These are phyloP conservation scores for Desmodesmus armatus DNA, from an alignment of 139 green algal species.

Conservation along the genomic window DNA sequence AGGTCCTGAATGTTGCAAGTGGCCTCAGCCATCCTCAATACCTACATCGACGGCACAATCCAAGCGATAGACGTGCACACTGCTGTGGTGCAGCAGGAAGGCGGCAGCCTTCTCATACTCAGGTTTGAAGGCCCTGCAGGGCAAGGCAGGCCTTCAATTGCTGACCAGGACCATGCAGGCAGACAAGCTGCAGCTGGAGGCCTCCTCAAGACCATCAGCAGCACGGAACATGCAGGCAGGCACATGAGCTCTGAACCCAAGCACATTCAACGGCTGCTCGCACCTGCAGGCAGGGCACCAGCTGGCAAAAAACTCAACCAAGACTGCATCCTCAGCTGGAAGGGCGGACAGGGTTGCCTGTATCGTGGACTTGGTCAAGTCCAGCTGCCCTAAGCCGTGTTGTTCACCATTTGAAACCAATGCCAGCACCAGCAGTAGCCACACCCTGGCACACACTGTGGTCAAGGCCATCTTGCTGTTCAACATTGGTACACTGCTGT, in stretches of 20 bases:
- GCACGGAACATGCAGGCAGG: not conserved
- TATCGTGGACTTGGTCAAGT: slow-evolving; percentile 17
- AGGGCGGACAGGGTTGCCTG: slow-evolving; percentile 4
- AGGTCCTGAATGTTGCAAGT: not conserved
- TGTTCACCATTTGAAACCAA: too few species aligned
- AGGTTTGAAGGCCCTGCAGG: slow-evolving; percentile 33
- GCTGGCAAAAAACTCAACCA: slow-evolving; percentile 36
- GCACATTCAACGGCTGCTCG: not conserved
- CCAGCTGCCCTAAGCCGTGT: too few species aligned
- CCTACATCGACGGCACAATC: slow-evolving; percentile 36
- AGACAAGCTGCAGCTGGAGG: not conserved
- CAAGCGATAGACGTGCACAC: not conserved
- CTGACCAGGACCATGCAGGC: not conserved
- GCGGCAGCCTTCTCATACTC: slow-evolving; percentile 42
- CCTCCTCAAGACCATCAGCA: not conserved
- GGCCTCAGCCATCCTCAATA: not conserved
- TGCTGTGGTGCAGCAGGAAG: not conserved
- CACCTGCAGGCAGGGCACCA: slow-evolving; percentile 43
- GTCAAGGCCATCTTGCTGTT: too few species aligned
- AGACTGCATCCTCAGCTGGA: slow-evolving; percentile 6
- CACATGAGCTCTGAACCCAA: not conserved
- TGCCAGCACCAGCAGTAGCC: too few species aligned
- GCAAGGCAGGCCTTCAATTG: not conserved
- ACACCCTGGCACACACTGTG: too few species aligned
- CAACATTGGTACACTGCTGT: too few species aligned